Evolutionary conservation across 2,329 filamentous ascomycete genomes (phyloP).

Genomic region (Periconia macrospinosa): DNA sequence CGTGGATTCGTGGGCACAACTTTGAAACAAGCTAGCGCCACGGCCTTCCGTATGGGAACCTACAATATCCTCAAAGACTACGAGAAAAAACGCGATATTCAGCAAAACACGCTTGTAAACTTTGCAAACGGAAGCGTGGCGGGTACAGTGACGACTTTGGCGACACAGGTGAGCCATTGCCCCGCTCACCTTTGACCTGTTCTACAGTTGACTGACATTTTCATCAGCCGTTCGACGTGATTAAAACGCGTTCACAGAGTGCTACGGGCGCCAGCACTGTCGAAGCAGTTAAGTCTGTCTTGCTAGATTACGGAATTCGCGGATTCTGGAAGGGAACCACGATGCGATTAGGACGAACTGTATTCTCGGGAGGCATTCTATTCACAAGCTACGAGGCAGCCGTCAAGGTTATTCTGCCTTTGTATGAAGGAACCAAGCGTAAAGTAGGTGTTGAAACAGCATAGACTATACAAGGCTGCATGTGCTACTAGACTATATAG

Average conservation of each 20-base stretch:
- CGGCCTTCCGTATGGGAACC: constrained; percentile 63
- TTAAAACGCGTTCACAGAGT: constrained; percentile 66
- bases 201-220: background rate
- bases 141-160: constrained; percentile 62
- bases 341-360: constrained; percentile 66
- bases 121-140: constrained; percentile 66
- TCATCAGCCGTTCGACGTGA: constrained; percentile 60
- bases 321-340: constrained; percentile 70
- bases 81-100: constrained; percentile 51
- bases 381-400: constrained; percentile 66
- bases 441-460: constrained; percentile 16
- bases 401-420: constrained; percentile 51
- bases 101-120: constrained; percentile 56
- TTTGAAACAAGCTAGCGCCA: constrained; percentile 64
- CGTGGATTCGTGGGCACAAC: constrained; percentile 63
- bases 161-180: constrained; percentile 42
- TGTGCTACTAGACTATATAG: background rate
- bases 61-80: constrained; percentile 67
- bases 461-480: constrained; percentile 16
- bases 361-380: constrained; percentile 68
- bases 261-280: constrained; percentile 59
- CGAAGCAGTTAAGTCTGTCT: constrained; percentile 59
- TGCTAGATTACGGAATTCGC: constrained; percentile 59
- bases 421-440: constrained; percentile 27
- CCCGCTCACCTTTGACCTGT: background rate